Percentiles rank a stretch among this genome's conserved stretches.
Conservation (phyloP, 768 basidiomycete species). For the Antrodiella citrinella region DNA sequence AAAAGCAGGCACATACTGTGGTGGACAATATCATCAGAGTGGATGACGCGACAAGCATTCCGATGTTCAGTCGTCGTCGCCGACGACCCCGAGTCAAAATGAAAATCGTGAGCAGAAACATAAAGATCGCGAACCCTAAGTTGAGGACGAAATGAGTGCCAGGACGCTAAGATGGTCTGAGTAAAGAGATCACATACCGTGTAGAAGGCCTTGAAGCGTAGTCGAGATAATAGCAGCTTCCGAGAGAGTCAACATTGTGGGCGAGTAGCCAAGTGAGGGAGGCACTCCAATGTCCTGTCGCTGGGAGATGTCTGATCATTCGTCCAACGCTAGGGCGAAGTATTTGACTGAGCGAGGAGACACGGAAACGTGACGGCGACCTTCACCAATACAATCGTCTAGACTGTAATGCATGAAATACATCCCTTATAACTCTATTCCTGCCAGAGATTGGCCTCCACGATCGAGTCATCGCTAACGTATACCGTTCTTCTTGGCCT, state of each 20-base stretch:
- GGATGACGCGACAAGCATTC: slow-evolving; percentile 1
- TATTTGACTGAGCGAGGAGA: no score
- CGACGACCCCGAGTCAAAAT: neutral
- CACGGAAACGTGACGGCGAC: no score
- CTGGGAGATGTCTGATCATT: no score
- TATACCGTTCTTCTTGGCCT: no score
- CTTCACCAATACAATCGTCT: no score
- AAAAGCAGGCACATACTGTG: neutral
- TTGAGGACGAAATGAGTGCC: neutral
- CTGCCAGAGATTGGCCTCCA: no score
- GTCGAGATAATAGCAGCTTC: neutral
- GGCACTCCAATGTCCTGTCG: no score
- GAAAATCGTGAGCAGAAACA: slow-evolving; percentile 1
- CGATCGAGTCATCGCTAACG: no score
- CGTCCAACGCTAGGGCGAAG: no score
- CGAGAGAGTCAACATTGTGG: neutral
- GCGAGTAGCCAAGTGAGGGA: no score
- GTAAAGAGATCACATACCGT: neutral
- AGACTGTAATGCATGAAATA: no score
- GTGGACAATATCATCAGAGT: neutral
- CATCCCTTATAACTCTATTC: no score
- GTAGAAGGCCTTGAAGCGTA: neutral
- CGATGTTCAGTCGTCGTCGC: neutral
- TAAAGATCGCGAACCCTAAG: neutral
- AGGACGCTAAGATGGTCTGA: neutral